Evolutionary conservation across 1,139 yeast genomes (phyloP), one percentile per base, ranked within the genome.

Genomic region (Yamadazyma atlantica): DNA sequence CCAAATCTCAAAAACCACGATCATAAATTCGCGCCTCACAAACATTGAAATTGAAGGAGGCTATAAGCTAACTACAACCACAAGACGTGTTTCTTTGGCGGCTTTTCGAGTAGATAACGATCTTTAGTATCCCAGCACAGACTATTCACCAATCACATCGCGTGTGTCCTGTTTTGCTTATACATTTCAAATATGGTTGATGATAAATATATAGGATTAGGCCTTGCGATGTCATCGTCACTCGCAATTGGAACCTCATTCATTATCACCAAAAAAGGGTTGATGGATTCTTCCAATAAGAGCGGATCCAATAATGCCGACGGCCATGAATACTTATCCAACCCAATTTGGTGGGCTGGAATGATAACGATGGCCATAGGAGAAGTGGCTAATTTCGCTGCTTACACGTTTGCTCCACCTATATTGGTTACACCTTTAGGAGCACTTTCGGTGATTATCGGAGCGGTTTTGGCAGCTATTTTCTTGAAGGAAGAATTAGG

Each of bases 281-380:
- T 89, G 30, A 78, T 82, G 62, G 85, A 83, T 41, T 84, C 94
- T 2, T 74, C 85, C 11, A 70, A 75, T 40, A 68, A 75, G 33
- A 80, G 78, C 42, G 94, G 94, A 1, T 68, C 74, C 33, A 76
- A 60, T 33, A 61, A 73, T 40, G 86, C 83, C 25, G 86, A 84
- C 41, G 85, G 87, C 15, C 80, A 75, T 53, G 82, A 83, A 52
- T 88, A 88, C 57, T 67, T 88, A 44, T 80, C 75, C 48, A 87
- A 86, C 57, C 96, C 97, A 8, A 78, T 87, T 33, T 88, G 97
- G 97, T 86, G 96, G 89, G 88, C 94, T 0, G 97, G 97, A 12
- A 88, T 89, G 77, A 54, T 81, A 25, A 80, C 94, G 38, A 89
- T 88, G 97, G 95, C 94, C 1, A 63, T 88, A 26, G 97, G 97